phyloP scores from a whole-genome alignment of 148 eudicot genomes.

The Fagopyrum tataricum region DNA sequence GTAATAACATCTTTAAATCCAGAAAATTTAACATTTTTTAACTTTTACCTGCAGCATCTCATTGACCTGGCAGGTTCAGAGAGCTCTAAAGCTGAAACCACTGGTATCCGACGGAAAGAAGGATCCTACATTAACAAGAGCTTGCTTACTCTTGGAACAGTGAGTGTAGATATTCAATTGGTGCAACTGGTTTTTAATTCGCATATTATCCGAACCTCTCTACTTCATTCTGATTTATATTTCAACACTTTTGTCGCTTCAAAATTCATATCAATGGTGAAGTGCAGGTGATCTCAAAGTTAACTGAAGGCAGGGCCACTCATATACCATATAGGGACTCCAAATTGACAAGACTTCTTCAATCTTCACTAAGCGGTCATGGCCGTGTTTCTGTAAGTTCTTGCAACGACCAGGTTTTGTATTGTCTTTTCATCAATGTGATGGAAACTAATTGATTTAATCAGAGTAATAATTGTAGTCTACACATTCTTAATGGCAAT shows the following conservation, averaged over 20 bases:
- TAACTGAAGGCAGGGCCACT: conserved; percentile 79
- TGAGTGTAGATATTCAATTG: conserved; percentile 35
- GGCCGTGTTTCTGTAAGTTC: conserved; percentile 93
- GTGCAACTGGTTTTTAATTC: background rate
- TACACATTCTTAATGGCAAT: background rate
- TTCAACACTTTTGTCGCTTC: background rate
- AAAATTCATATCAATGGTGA: conserved; percentile 8
- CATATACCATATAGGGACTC: conserved; percentile 97
- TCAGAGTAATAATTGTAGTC: background rate
- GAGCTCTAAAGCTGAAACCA: conserved; percentile 97
- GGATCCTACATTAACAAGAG: conserved; percentile 97
- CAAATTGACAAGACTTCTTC: conserved; percentile 95
- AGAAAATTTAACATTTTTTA: conserved; percentile 21
- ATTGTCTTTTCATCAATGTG: background rate
- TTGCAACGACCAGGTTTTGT: background rate
- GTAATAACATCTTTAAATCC: conserved; percentile 5
- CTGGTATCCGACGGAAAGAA: conserved; percentile 88
- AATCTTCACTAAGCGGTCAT: conserved; percentile 94
- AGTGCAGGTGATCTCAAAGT: conserved; percentile 85
- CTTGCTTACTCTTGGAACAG: conserved; percentile 94
- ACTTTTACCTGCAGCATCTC: conserved; percentile 85
- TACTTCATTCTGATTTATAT: background rate
- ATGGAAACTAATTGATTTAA: background rate
- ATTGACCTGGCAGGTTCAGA: conserved; percentile 99
- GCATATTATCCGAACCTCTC: background rate